Evolutionary conservation across 192 early-diverging fungal species (phyloP), one percentile per base, ranked within the genome.

Genomic region (Polychytrium aggregatum): DNA sequence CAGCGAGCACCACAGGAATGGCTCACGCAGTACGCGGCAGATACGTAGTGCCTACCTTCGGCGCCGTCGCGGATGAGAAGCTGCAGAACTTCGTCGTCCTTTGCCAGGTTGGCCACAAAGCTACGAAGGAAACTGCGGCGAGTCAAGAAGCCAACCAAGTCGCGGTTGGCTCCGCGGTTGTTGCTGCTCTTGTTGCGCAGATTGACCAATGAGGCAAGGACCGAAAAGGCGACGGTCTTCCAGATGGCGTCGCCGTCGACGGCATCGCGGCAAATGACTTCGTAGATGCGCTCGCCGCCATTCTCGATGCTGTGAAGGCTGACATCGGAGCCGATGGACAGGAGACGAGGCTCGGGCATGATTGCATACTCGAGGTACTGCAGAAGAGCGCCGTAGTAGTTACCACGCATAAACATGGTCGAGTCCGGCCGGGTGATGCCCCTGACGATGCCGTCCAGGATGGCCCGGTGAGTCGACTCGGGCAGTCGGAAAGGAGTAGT

Each of bases 221-320:
- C 60, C 6, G 74, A 76, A 46, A 91, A 90, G 0, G 94, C 85
- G 4, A 88, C 79, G 5, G 87, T 87, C 44, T 87, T 84, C 79
- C 85, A 90, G 2, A 85, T 78, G 34, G 78, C 81, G 25, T 76
- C 71, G 4, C 81, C 85, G 50, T 89, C 85, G 1, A 82, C 76
- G 0, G 90, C 94, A 66, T 97, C 94, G 3, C 74, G 67, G 46
- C 83, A 81, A 6, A 87, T 59, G 0, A 77, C 50, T 45, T 88
- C 84, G 22, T 92, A 64, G 41, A 93, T 62, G 13, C 74, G 65
- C 29, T 90, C 86, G 10, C 85, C 82, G 29, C 67, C 55, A 8
- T 20, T 31, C n/a, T 38, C 37, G 18, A 72, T 52, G 10, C 62
- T 37, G 9, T n/a, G n/a, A n/a, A n/a, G n/a, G n/a, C n/a, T n/a